These are phyloP conservation scores for Cercospora sesami DNA, from an alignment of 2,329 filamentous ascomycete genomes.

Conservation along the genomic window DNA sequence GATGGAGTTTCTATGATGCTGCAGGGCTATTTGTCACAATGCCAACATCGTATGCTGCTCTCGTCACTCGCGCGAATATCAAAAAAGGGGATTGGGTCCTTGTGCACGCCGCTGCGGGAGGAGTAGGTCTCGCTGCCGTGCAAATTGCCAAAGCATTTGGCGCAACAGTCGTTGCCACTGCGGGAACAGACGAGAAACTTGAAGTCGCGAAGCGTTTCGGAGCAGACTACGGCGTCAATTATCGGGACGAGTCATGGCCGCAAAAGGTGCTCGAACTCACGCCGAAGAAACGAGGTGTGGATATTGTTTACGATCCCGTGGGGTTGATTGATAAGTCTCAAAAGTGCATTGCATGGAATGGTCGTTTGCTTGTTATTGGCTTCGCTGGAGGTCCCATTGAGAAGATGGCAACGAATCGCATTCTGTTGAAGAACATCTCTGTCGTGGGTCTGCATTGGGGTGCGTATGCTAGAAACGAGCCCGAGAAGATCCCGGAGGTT, in stretches of 20 bases:
- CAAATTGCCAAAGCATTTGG: slow-evolving; percentile 92
- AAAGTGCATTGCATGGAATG: slow-evolving; percentile 94
- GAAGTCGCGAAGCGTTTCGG: slow-evolving; percentile 77
- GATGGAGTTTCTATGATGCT: slow-evolving; percentile 81
- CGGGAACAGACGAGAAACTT: slow-evolving; percentile 76
- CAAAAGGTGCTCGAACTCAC: slow-evolving; percentile 74
- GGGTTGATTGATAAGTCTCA: slow-evolving; percentile 83
- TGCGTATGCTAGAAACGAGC: slow-evolving; percentile 73
- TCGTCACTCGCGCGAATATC: slow-evolving; percentile 75
- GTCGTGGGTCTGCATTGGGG: slow-evolving; percentile 93
- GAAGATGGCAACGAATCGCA: slow-evolving; percentile 88
- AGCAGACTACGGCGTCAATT: slow-evolving; percentile 80
- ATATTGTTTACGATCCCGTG: slow-evolving; percentile 94
- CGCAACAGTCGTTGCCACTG: slow-evolving; percentile 90
- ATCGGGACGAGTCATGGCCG: slow-evolving; percentile 64
- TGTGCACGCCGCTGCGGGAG: slow-evolving; percentile 88
- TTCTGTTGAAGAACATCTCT: slow-evolving; percentile 88
- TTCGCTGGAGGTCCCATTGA: slow-evolving; percentile 87
- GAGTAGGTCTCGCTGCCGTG: slow-evolving; percentile 86
- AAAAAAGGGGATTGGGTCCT: slow-evolving; percentile 81
- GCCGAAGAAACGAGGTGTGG: slow-evolving; percentile 71
- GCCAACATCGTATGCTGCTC: slow-evolving; percentile 81
- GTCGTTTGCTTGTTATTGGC: slow-evolving; percentile 80
- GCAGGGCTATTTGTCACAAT: slow-evolving; percentile 90
- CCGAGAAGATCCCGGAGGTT: slow-evolving; percentile 66